phyloP scores from a whole-genome alignment of 306 rosid genomes.

The Lathyrus aphaca region DNA sequence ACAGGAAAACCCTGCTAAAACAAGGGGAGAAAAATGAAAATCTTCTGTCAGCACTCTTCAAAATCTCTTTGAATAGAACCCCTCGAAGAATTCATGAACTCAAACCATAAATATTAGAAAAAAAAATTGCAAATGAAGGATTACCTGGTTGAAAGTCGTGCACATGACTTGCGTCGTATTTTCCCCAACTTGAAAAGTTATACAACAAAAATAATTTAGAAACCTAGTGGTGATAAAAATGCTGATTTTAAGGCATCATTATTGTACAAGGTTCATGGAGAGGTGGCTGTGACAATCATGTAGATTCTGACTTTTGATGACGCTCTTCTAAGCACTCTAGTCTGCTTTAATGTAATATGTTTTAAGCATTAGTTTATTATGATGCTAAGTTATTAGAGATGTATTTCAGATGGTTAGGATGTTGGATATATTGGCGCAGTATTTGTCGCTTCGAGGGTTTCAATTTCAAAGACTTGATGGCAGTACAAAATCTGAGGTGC shows the following conservation, averaged over 20 bases:
- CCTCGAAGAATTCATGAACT: neutral
- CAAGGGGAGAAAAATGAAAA: neutral
- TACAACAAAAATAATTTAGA: neutral
- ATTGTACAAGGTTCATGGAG: constrained; percentile 29
- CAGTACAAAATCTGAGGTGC: constrained; percentile 94
- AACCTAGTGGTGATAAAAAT: constrained; percentile 7
- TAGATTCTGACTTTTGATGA: constrained; percentile 19
- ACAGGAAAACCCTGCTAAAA: constrained; percentile 1
- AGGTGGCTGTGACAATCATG: constrained; percentile 13
- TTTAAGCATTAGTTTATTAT: constrained; percentile 24
- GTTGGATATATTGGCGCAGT: constrained; percentile 91
- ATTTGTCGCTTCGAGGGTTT: constrained; percentile 91
- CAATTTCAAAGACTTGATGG: constrained; percentile 99
- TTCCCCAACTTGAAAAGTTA: constrained; percentile 3
- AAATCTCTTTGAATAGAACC: constrained; percentile 1
- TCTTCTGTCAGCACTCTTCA: neutral
- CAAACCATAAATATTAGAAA: neutral
- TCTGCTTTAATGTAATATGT: constrained; percentile 16
- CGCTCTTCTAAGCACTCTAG: constrained; percentile 13
- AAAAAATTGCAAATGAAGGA: neutral
- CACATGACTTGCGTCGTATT: constrained; percentile 3
- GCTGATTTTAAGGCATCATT: constrained; percentile 6
- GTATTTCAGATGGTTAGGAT: constrained; percentile 94
- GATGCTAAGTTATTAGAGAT: constrained; percentile 34
- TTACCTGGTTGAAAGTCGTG: neutral